Evolutionary conservation across 2,329 filamentous ascomycete species (phyloP).

Genomic region (Plenodomus tracheiphilus): DNA sequence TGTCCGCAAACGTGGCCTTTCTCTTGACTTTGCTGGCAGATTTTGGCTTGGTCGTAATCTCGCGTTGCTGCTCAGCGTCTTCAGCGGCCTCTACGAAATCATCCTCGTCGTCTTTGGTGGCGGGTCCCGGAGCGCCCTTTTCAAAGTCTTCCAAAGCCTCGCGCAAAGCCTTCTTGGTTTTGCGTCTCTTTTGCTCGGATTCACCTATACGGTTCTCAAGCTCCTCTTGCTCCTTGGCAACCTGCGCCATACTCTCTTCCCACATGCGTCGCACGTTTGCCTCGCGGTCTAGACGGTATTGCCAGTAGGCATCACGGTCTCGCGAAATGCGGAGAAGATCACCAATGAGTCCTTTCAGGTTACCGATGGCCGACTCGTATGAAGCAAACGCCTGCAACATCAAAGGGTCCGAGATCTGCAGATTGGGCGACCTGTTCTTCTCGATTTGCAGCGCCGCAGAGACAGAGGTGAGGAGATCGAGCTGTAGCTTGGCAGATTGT

Average conservation of each 20-base stretch:
- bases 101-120: conserved; percentile 27
- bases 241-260: conserved; percentile 96
- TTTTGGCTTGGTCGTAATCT: conserved; percentile 14
- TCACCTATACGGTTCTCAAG: conserved; percentile 86
- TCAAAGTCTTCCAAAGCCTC: conserved; percentile 72
- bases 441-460: conserved; percentile 79
- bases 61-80: conserved; percentile 40
- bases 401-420: conserved; percentile 74
- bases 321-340: conserved; percentile 90
- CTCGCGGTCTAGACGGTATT: conserved; percentile 90
- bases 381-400: conserved; percentile 77
- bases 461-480: conserved; percentile 86
- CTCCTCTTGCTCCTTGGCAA: conserved; percentile 92
- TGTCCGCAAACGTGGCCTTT: conserved; percentile 69
- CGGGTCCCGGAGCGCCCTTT: conserved; percentile 16
- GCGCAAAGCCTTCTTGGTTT: conserved; percentile 85
- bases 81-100: conserved; percentile 40
- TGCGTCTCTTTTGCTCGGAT: conserved; percentile 84
- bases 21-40: conserved; percentile 49
- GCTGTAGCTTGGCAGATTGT: conserved; percentile 88
- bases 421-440: conserved; percentile 67
- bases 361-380: conserved; percentile 88
- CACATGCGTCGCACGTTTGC: conserved; percentile 91
- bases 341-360: conserved; percentile 79
- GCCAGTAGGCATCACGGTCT: conserved; percentile 96